Base-by-base conservation (phyloP, 352 stramenopile genomes). In the Phytophthora aleatoria region DNA sequence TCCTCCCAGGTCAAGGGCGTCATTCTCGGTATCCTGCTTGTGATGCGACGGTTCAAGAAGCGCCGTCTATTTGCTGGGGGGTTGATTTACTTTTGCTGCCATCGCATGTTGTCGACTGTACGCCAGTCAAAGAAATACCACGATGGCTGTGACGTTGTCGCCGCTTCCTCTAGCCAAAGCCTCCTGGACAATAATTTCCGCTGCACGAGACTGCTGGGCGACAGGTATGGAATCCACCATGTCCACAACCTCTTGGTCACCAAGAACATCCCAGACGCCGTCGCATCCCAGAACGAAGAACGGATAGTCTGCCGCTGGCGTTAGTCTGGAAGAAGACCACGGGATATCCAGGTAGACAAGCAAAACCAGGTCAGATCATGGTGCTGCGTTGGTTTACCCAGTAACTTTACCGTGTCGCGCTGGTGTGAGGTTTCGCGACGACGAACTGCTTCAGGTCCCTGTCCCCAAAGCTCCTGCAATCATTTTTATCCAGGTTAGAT, bases 261-360 rank as follows among this genome's bases (percentile, higher is more conserved):
- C 74, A 24, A 95, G 50, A 44, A 89, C 81, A 71, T 95, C 85
- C 86, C 86, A 95, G 1, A 95, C 60, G 20, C 86, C 86, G 57
- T 95, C 86, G 57, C 86, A 95, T 61, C 83, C 86, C 49, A 95
- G 62, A 16, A 95, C 73, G 10, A 93, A 45, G 47, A 95, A 90
- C 3, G 79, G 73, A 64, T 79, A 88, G 54, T 91, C 77, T 3
- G 57, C 27, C 16, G 61, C 8, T 8, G 80, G 69, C 11, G 74
- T 67, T 5, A 94, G 52, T 24, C 85, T 93, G 38, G 50, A 47
- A 33, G 9, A 50, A 39, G 16, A 31, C 3, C 52, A 50, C 27
- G 7, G 3, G 0, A 7, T 24, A 33, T 6, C 12, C 20, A 20
- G 20, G 20, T 20, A 20, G 20, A 20, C 20, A 33, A 42, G 3